Evolutionary conservation across 257 asterid species (phyloP).

Genomic region (Solanum peruvianum): DNA sequence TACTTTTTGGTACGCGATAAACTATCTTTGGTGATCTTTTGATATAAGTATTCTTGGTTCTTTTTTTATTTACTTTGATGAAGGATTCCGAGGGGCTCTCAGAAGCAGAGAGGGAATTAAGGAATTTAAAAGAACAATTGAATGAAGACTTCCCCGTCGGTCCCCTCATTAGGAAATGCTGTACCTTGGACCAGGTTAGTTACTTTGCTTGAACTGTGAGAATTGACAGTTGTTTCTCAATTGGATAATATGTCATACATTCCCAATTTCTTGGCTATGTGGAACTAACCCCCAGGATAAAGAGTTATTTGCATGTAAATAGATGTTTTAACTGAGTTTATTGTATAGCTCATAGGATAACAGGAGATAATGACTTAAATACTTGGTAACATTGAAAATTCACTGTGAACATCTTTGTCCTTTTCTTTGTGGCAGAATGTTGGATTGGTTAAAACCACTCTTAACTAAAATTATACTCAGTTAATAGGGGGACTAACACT

Average conservation of each 20-base stretch:
- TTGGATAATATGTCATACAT: neutral
- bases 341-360: neutral
- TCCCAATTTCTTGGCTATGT: neutral
- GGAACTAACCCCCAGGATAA: neutral
- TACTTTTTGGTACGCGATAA: neutral
- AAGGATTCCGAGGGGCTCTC: conserved; percentile 84
- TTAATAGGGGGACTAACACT: neutral
- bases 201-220: neutral
- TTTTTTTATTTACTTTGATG: conserved; percentile 11
- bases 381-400: neutral
- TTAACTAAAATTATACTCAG: neutral
- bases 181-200: conserved; percentile 87
- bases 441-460: neutral
- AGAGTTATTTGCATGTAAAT: neutral
- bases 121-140: conserved; percentile 69
- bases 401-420: neutral
- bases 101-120: conserved; percentile 67
- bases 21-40: neutral
- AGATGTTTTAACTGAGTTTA: neutral
- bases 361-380: neutral
- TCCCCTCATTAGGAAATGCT: conserved; percentile 74
- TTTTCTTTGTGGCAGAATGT: neutral
- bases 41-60: neutral
- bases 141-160: conserved; percentile 87
- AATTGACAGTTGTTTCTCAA: neutral